A percentile compares a stretch with the other conserved stretches of the same genome.
These are phyloP conservation scores for Penicillium salamii DNA, from an alignment of 495 filamentous ascomycete genomes.

Conservation along the genomic window DNA sequence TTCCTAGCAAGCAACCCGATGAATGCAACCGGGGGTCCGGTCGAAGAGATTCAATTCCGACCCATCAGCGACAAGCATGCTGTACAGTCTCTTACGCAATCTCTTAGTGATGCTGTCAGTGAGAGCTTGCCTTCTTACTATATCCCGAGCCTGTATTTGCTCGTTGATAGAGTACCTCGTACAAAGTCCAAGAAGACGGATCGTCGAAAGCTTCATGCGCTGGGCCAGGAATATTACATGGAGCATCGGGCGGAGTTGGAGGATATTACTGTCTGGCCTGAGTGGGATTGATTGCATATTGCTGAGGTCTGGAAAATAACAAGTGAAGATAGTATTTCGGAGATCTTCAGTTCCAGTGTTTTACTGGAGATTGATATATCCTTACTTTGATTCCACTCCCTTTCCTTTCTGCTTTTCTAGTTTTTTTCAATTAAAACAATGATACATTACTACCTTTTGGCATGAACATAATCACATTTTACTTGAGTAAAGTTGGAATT, in stretches of 20 bases:
- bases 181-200: conserved; percentile 45
- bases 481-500: no score
- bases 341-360: no score
- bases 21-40: conserved; percentile 5
- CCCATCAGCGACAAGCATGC: conserved; percentile 8
- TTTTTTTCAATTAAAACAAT: no score
- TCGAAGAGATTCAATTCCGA: conserved; percentile 18
- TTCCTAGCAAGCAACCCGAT: conserved; percentile 16
- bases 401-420: no score
- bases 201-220: conserved; percentile 25
- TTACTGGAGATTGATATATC: no score
- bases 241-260: conserved; percentile 13
- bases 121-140: conserved; percentile 21
- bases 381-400: no score
- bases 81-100: conserved; percentile 2
- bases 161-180: conserved; percentile 34
- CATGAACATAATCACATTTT: no score
- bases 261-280: conserved; percentile 15
- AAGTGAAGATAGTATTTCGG: no score
- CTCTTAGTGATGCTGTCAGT: conserved; percentile 7
- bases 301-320: no score
- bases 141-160: conserved; percentile 21
- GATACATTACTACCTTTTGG: no score
- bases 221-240: conserved; percentile 21
- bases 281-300: conserved; percentile 10